Base-by-base conservation (phyloP, 768 basidiomycete genomes). In the Naganishia vaughanmartiniae region DNA sequence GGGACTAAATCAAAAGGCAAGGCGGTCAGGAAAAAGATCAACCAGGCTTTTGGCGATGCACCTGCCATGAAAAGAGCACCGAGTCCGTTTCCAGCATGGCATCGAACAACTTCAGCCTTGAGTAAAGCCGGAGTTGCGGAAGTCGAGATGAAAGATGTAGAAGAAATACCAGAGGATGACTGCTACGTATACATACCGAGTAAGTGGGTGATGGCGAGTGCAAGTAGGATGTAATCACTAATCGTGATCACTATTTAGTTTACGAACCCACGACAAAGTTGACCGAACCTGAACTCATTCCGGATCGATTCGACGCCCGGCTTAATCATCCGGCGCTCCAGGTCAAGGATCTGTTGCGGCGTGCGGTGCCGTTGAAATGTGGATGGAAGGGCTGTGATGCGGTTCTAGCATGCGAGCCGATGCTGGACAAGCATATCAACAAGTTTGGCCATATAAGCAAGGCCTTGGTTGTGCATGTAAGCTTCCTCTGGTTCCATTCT, bases 61-160 rank as follows among this genome's bases (percentile, higher is more conserved):
- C 11, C 60, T 26, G 60, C 30, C 4, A 24, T 46, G 36, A 63
- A 42, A 4, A 42, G 60, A 63, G 36, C 39, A 28, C 60, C 60
- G 4, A 63, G 60, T 63, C 60, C 60, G 24, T 63, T 63, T 30
- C 60, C 60, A 34, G 60, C 60, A 63, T 63, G 60, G 60, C 60
- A 63, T 30, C 21, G 60, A 42, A 63, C 60, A 24, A 63, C 60
- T 0, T n/a, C 60, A 15, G 60, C 24, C 4, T 45, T 63, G 60
- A 28, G 26, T n/a, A 31, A 26, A 26, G 39, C 39, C 15, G 60
- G 60, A 45, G 42, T 63, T 11, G 34, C 60, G 42, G 36, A 42
- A 36, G 60, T 36, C 6, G 60, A 63, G 36, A 63, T 42, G 60
- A 63, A 42, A 24, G 60, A 45, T 28, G 60, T 63, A 0, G 60